Evolutionary conservation across 257 asterid species (phyloP), one percentile per base, ranked within the genome.

Genomic region (Solanum arcanum): DNA sequence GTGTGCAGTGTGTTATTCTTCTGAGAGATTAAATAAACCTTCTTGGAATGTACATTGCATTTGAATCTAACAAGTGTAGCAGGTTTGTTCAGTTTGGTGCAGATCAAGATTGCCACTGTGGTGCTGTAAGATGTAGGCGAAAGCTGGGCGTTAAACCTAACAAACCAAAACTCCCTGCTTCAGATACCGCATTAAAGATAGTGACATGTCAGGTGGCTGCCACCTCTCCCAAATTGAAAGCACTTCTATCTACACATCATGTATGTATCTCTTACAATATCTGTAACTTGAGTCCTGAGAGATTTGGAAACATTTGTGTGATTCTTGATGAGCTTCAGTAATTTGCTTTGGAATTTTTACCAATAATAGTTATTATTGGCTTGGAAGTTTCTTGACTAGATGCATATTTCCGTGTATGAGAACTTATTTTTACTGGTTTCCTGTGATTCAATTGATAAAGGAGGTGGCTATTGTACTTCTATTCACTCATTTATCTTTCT

Each of bases 81-180:
- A 97, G 99, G 95, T 97, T 97, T 92, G 99, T 97, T 92, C 99
- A 97, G 89, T 97, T 97, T 92, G 99, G 99, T 88, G 99, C 99
- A 90, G 99, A 97, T 93, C 97, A 97, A 91, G 96, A 94, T 92
- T 97, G 99, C 91, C 91, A 93, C 89, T 97, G 99, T 88, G 99
- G 99, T 89, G 97, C 99, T 86, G 91, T 72, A 59, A 92, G 92
- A 87, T 97, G 99, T 90, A 92, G 98, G 87, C 92, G 89, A 90
- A 97, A 96, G 93, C 96, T 97, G 77, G 99, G 99, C 21, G 96
- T 94, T 64, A 97, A 94, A 89, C 95, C 96, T 75, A 93, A 90
- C 86, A 96, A 94, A 88, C 91, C 91, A 77, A 97, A 94, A 87
- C 86, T 88, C 49, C 90, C 93, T 86, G 90, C 97, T 89, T 93